These are phyloP conservation scores for Achaetomium macrosporum DNA, from an alignment of 2,329 filamentous ascomycete species.

Conservation along the genomic window DNA sequence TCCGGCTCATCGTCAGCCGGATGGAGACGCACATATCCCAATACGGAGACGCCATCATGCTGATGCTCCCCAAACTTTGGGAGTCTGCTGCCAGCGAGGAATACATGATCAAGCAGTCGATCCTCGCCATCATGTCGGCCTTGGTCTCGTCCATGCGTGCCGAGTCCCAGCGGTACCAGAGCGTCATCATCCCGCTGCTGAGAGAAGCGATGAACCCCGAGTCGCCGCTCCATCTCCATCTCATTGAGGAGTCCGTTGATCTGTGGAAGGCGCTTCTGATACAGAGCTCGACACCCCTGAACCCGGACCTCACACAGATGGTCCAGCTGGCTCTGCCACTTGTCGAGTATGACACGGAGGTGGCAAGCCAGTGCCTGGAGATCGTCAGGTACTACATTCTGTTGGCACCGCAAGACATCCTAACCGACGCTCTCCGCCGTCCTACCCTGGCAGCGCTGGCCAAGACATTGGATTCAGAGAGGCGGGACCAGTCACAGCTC, in stretches of 20 bases:
- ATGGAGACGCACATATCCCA: conserved; percentile 66
- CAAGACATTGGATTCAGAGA: conserved; percentile 45
- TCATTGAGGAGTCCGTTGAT: conserved; percentile 87
- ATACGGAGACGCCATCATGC: conserved; percentile 75
- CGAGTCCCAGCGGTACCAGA: conserved; percentile 71
- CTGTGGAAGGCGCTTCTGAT: conserved; percentile 74
- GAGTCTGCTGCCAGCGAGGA: conserved; percentile 72
- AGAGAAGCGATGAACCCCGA: conserved; percentile 69
- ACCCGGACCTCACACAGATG: conserved; percentile 56
- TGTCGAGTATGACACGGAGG: conserved; percentile 60
- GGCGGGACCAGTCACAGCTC: conserved; percentile 52
- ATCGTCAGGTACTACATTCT: conserved; percentile 67
- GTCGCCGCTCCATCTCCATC: conserved; percentile 70
- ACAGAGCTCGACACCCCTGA: conserved; percentile 57
- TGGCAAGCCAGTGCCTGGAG: conserved; percentile 54
- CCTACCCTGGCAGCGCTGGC: conserved; percentile 46
- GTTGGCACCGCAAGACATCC: conserved; percentile 61
- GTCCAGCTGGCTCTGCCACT: conserved; percentile 59
- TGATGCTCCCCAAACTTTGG: conserved; percentile 77
- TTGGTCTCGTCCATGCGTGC: conserved; percentile 81
- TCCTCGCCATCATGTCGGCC: conserved; percentile 77
- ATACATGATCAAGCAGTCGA: conserved; percentile 88
- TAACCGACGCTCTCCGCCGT: conserved; percentile 50
- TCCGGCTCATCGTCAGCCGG: conserved; percentile 71
- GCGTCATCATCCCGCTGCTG: conserved; percentile 75